Percentiles rank a stretch among this genome's conserved stretches.
These are phyloP conservation scores for Angomonas ambiguus DNA, from an alignment of 208 protist species.

Conservation along the genomic window DNA sequence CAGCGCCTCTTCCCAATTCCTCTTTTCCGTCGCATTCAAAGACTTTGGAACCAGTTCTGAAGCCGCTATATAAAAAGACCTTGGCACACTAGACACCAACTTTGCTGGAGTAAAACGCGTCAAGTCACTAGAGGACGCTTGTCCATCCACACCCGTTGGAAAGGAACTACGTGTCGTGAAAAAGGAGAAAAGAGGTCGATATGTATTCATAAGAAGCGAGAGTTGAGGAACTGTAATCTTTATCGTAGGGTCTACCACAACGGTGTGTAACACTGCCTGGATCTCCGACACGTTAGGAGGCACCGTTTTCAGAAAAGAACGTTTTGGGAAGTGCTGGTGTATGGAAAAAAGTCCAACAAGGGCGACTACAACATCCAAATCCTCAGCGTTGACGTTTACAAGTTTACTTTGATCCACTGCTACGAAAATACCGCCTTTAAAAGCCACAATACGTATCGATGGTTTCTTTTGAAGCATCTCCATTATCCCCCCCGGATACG, in stretches of 20 bases:
- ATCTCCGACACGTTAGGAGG: slow-evolving; percentile 10
- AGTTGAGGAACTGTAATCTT: background rate
- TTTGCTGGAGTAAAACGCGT: too few relatives aligned
- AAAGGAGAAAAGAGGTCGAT: too few relatives aligned
- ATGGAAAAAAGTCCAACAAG: slow-evolving; percentile 36
- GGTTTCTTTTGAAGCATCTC: background rate
- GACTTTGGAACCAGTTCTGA: too few relatives aligned
- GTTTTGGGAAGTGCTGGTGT: slow-evolving; percentile 22
- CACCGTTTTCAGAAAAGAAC: slow-evolving; percentile 14
- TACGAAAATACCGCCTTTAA: slow-evolving; percentile 39
- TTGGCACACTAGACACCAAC: too few relatives aligned
- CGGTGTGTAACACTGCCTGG: background rate
- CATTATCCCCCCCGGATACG: slow-evolving; percentile 24
- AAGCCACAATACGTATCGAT: slow-evolving; percentile 16
- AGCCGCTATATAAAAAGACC: too few relatives aligned
- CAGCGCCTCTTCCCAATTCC: too few relatives aligned
- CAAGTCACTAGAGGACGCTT: too few relatives aligned
- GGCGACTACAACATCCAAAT: slow-evolving; percentile 16
- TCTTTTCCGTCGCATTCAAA: too few relatives aligned
- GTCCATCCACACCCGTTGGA: too few relatives aligned
- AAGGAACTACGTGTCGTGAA: too few relatives aligned
- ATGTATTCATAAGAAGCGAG: background rate
- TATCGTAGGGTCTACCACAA: background rate
- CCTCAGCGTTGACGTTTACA: background rate
- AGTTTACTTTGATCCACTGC: slow-evolving; percentile 2